Evolutionary conservation across 768 basidiomycete species (phyloP).

Genomic region (Naganishia friedmannii): DNA sequence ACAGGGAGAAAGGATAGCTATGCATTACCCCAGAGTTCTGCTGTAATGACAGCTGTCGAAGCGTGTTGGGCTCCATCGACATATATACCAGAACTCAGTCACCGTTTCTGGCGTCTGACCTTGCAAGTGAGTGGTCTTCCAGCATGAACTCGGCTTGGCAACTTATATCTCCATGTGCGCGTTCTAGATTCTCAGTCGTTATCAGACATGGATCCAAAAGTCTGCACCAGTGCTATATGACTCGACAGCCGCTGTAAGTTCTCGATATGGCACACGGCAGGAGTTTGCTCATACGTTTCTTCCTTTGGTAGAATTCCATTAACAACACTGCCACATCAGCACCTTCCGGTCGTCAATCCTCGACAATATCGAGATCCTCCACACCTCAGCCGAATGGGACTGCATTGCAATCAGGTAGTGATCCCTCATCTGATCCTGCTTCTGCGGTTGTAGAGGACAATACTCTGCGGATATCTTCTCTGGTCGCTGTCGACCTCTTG

Average conservation of each 20-base stretch:
- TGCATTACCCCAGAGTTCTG: slow-evolving; percentile 60
- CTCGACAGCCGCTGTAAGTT: slow-evolving; percentile 1
- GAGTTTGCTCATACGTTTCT: background rate
- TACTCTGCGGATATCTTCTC: slow-evolving; percentile 64
- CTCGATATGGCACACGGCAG: background rate
- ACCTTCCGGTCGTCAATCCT: slow-evolving; percentile 12
- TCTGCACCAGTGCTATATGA: slow-evolving; percentile 48
- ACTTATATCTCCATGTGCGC: no score
- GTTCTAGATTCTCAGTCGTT: slow-evolving; percentile 71
- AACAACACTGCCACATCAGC: background rate
- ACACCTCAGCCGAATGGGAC: slow-evolving; percentile 24
- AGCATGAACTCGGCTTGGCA: background rate
- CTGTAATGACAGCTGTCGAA: slow-evolving; percentile 68
- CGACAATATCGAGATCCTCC: slow-evolving; percentile 2
- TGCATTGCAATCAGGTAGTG: slow-evolving; percentile 30
- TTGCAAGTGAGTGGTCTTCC: slow-evolving; percentile 65
- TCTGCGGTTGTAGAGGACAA: slow-evolving; percentile 61
- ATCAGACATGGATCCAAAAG: slow-evolving; percentile 71
- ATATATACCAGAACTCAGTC: slow-evolving; percentile 74
- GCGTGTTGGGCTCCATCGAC: slow-evolving; percentile 84
- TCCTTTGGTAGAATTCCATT: background rate
- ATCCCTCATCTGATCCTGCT: slow-evolving; percentile 35
- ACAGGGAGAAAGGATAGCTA: slow-evolving; percentile 35
- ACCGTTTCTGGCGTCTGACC: slow-evolving; percentile 86
- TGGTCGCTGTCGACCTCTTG: slow-evolving; percentile 67